Evolutionary conservation across 768 basidiomycete species (phyloP).

Genomic region (Fistulinella prunicolor): DNA sequence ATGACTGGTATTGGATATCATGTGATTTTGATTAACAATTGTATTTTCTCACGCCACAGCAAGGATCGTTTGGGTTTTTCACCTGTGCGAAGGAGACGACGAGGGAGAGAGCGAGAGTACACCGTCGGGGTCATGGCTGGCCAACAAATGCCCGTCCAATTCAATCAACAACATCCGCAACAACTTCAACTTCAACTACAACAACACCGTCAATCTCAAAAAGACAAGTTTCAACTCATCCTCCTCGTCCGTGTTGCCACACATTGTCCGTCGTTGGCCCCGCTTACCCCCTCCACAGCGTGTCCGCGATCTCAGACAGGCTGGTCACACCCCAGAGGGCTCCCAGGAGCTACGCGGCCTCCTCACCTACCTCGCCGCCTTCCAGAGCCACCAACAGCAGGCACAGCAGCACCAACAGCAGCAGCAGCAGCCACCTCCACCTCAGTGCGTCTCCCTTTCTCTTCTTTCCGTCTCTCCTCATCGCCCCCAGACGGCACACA

Average conservation of each 20-base stretch:
- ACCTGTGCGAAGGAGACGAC: constrained; percentile 7
- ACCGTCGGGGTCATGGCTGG: constrained; percentile 16
- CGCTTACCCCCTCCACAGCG: constrained; percentile 33
- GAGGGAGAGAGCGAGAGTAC: constrained; percentile 4
- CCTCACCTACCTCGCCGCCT: constrained; percentile 34
- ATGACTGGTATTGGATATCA: constrained; percentile 3
- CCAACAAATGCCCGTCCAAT: constrained; percentile 26
- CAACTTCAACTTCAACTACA: constrained; percentile 11
- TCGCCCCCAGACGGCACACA: constrained; percentile 29
- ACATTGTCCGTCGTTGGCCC: neutral
- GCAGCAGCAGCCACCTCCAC: constrained; percentile 24
- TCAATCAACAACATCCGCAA: constrained; percentile 15
- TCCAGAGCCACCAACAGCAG: constrained; percentile 26
- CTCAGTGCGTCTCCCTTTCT: constrained; percentile 29
- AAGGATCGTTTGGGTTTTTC: constrained; percentile 17
- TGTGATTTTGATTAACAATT: constrained; percentile 12
- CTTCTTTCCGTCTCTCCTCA: constrained; percentile 11
- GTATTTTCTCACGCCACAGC: constrained; percentile 24
- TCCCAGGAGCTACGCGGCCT: constrained; percentile 43
- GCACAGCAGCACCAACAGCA: constrained; percentile 30
- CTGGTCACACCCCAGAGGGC: constrained; percentile 45
- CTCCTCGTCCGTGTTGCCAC: constrained; percentile 10
- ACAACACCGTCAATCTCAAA: constrained; percentile 13
- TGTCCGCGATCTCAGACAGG: constrained; percentile 39
- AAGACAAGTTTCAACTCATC: constrained; percentile 28